Percentiles rank a stretch among this genome's conserved stretches.
These are phyloP conservation scores for Pouteria campechiana DNA, from an alignment of 179 eudicot species.

Conservation along the genomic window DNA sequence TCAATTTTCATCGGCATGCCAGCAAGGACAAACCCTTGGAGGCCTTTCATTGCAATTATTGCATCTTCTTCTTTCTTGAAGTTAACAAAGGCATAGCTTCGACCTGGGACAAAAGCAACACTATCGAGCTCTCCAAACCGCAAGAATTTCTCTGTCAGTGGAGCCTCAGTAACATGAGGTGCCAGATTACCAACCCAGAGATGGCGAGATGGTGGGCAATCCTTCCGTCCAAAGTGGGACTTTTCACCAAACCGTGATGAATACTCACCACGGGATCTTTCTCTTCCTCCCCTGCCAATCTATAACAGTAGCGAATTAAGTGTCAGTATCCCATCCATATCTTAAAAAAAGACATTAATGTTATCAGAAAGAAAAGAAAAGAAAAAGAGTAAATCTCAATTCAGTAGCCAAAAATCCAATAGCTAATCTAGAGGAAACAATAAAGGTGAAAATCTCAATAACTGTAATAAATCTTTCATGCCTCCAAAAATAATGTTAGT, in stretches of 20 bases:
- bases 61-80: constrained; percentile 56
- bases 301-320: constrained; percentile 5
- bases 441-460: too few species aligned
- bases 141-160: constrained; percentile 29
- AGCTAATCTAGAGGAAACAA: too few species aligned
- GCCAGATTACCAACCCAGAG: constrained; percentile 78
- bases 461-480: too few species aligned
- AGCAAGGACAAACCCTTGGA: constrained; percentile 52
- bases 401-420: too few species aligned
- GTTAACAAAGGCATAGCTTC: constrained; percentile 71
- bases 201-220: constrained; percentile 57
- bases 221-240: constrained; percentile 28
- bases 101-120: constrained; percentile 57
- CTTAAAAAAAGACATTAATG: too few species aligned
- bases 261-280: constrained; percentile 37
- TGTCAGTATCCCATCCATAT: too few species aligned
- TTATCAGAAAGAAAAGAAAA: too few species aligned
- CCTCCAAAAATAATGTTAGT: too few species aligned
- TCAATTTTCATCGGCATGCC: constrained; percentile 70
- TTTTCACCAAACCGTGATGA: constrained; percentile 37
- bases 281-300: constrained; percentile 56
- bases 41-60: constrained; percentile 45
- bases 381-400: too few species aligned
- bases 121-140: constrained; percentile 60
- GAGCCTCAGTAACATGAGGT: constrained; percentile 21